Evolutionary conservation across 2,329 filamentous ascomycete species (phyloP).

Genomic region (Coniochaeta prunicola): DNA sequence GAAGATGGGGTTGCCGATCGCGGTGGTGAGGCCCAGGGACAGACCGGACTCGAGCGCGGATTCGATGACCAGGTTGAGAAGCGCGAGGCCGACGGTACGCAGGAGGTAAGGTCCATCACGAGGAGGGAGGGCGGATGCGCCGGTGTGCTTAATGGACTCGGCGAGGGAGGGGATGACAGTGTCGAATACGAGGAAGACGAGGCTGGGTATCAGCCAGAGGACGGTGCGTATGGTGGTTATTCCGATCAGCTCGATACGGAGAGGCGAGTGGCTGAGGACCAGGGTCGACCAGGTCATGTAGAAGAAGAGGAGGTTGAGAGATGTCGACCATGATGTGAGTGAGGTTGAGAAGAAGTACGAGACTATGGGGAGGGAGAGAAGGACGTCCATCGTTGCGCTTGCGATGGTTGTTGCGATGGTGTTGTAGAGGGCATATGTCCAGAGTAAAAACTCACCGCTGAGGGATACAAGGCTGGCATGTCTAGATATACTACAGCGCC

Average conservation of each 20-base stretch:
- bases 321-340: slow-evolving; percentile 65
- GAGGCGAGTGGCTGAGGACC: slow-evolving; percentile 66
- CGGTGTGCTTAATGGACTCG: slow-evolving; percentile 62
- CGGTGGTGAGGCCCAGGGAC: slow-evolving; percentile 25
- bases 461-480: background rate
- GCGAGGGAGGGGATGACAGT: slow-evolving; percentile 61
- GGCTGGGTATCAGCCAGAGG: slow-evolving; percentile 67
- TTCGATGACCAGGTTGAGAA: slow-evolving; percentile 37
- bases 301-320: slow-evolving; percentile 80
- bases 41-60: slow-evolving; percentile 35
- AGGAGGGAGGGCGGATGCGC: slow-evolving; percentile 39
- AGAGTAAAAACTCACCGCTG: background rate
- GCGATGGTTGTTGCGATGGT: too few species aligned
- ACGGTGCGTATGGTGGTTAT: slow-evolving; percentile 59
- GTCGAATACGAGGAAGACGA: slow-evolving; percentile 69
- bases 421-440: background rate
- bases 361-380: slow-evolving; percentile 66
- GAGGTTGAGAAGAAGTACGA: slow-evolving; percentile 58
- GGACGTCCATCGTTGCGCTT: slow-evolving; percentile 48
- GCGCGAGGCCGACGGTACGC: slow-evolving; percentile 28
- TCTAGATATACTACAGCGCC: background rate
- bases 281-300: slow-evolving; percentile 86
- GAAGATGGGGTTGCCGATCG: slow-evolving; percentile 34
- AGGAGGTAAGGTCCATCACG: slow-evolving; percentile 28
- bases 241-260: slow-evolving; percentile 68